phyloP scores from a whole-genome alignment of 768 basidiomycete genomes.

The Scleroderma citrinum region DNA sequence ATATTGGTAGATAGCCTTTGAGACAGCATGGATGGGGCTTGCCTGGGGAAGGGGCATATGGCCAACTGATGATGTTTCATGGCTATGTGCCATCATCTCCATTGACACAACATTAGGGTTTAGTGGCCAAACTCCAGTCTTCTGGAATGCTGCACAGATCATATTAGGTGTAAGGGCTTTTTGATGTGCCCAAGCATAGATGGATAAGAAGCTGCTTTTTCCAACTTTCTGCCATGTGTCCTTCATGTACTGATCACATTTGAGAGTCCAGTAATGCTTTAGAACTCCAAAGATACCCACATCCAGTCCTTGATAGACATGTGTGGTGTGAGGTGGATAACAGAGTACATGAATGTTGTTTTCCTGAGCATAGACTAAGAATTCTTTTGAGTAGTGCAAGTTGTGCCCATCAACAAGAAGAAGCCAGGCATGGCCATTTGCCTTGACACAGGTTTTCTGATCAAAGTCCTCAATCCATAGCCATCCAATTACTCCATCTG shows the following conservation, averaged over 20 bases:
- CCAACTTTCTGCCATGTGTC: constrained; percentile 26
- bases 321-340: constrained; percentile 42
- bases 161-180: constrained; percentile 25
- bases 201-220: constrained; percentile 33
- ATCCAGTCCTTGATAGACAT: constrained; percentile 40
- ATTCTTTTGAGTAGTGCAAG: constrained; percentile 9
- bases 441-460: constrained; percentile 18
- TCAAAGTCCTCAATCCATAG: constrained; percentile 27
- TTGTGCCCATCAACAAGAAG: constrained; percentile 20
- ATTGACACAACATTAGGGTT: constrained; percentile 16
- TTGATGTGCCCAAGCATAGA: constrained; percentile 30
- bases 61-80: constrained; percentile 2
- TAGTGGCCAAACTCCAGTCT: constrained; percentile 36
- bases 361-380: constrained; percentile 22
- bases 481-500: constrained; percentile 20
- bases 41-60: constrained; percentile 6
- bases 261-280: constrained; percentile 23
- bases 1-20: not conserved
- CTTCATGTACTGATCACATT: constrained; percentile 1
- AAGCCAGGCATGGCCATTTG: constrained; percentile 18
- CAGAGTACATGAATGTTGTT: constrained; percentile 36
- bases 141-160: constrained; percentile 33
- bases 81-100: constrained; percentile 26
- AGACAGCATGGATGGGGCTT: constrained; percentile 1
- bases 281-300: constrained; percentile 30